A percentile compares a stretch with the other conserved stretches of the same genome.
Evolutionary conservation across 352 stramenopile species (phyloP).

Genomic region (Phytophthora cajani): DNA sequence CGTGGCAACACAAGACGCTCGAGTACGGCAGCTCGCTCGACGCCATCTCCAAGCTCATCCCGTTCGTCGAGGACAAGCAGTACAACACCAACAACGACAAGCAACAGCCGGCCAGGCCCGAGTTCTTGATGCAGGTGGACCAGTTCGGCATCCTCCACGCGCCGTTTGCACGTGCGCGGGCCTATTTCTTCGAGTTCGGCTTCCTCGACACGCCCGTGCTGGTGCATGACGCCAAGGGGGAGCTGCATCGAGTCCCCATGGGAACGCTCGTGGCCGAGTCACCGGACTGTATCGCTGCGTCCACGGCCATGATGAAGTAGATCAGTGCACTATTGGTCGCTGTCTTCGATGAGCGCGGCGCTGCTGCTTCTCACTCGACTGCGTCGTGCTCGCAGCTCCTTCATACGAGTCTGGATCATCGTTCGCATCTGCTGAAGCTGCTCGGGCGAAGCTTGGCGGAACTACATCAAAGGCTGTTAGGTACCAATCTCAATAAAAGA

Average conservation of each 20-base stretch:
- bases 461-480: constrained; percentile 33
- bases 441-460: constrained; percentile 54
- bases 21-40: constrained; percentile 74
- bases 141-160: constrained; percentile 90
- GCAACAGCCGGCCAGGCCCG: constrained; percentile 22
- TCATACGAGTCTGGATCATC: constrained; percentile 39
- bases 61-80: constrained; percentile 56
- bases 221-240: constrained; percentile 43
- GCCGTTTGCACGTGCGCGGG: constrained; percentile 81
- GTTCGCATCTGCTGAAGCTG: constrained; percentile 56
- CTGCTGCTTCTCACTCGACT: not conserved
- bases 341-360: not conserved
- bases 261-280: constrained; percentile 55
- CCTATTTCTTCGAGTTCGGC: constrained; percentile 87
- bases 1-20: constrained; percentile 69
- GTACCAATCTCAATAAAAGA: constrained; percentile 3
- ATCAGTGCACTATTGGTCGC: not conserved
- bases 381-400: constrained; percentile 5
- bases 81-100: not conserved
- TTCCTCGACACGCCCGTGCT: constrained; percentile 48
- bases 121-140: constrained; percentile 84
- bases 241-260: constrained; percentile 47
- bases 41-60: constrained; percentile 65
- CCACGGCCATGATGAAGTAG: constrained; percentile 29
- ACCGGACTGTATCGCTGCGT: constrained; percentile 57